phyloP scores from a whole-genome alignment of 108 stramenopile genomes.

The Cyclotella sp. region DNA sequence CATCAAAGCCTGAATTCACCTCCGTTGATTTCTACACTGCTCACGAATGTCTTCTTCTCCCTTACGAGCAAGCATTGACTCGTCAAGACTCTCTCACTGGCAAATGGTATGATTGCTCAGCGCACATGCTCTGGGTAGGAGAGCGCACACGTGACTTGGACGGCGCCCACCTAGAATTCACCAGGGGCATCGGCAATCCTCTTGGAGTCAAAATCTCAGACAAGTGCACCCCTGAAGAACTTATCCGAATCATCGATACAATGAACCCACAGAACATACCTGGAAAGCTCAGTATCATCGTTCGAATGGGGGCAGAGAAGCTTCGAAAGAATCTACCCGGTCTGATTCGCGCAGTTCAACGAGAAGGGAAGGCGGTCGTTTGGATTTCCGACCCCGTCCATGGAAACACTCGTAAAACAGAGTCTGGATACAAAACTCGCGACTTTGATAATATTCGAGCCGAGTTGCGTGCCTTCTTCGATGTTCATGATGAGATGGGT shows the following conservation, averaged over 20 bases:
- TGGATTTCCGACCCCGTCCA: slow-evolving; percentile 99
- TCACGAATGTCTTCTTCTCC: slow-evolving; percentile 97
- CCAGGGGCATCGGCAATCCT: slow-evolving; percentile 96
- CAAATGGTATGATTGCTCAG: slow-evolving; percentile 96
- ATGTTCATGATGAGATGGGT: slow-evolving; percentile 98
- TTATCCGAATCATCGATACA: slow-evolving; percentile 90
- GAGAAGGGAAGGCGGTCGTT: slow-evolving; percentile 94
- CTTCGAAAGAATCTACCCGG: slow-evolving; percentile 94
- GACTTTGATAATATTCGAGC: slow-evolving; percentile 93
- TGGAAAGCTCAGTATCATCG: slow-evolving; percentile 96
- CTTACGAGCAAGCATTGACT: slow-evolving; percentile 98
- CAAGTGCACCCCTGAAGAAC: slow-evolving; percentile 95
- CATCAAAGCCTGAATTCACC: slow-evolving; percentile 80
- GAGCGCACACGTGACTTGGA: slow-evolving; percentile 98
- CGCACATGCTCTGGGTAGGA: slow-evolving; percentile 99
- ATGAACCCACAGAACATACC: slow-evolving; percentile 97
- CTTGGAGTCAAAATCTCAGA: slow-evolving; percentile 97
- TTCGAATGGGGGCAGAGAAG: slow-evolving; percentile 98
- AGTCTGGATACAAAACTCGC: slow-evolving; percentile 95
- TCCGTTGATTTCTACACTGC: slow-evolving; percentile 96
- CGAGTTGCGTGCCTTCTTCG: slow-evolving; percentile 97
- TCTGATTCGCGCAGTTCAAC: slow-evolving; percentile 96
- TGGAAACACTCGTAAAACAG: slow-evolving; percentile 97
- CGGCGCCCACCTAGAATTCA: slow-evolving; percentile 98
- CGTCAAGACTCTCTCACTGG: slow-evolving; percentile 96